Percentiles rank a stretch among this genome's conserved stretches.
These are phyloP conservation scores for Simplicillium sp. DNA, from an alignment of 2,329 filamentous ascomycete genomes.

Conservation along the genomic window DNA sequence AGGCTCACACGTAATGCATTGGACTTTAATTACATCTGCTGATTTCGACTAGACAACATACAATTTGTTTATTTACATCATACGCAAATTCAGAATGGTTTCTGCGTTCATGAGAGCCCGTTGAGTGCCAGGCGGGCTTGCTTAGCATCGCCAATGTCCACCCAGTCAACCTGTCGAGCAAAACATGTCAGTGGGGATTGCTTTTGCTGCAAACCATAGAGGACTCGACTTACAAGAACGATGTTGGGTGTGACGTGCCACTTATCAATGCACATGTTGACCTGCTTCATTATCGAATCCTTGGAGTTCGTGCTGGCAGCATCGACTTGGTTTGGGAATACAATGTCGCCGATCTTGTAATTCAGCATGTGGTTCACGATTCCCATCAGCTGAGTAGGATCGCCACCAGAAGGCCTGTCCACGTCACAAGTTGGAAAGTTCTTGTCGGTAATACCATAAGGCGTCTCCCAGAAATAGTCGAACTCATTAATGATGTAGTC, in stretches of 20 bases:
- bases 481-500: constrained; percentile 58
- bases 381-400: constrained; percentile 30
- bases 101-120: constrained; percentile 7
- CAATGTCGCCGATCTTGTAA: constrained; percentile 15
- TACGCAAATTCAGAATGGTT: neutral
- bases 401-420: constrained; percentile 44
- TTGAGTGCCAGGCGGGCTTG: constrained; percentile 27
- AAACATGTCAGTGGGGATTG: constrained; percentile 3
- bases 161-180: constrained; percentile 29
- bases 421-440: constrained; percentile 56
- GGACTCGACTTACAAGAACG: constrained; percentile 22
- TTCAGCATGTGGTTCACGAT: constrained; percentile 29
- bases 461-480: constrained; percentile 62
- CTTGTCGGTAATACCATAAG: constrained; percentile 51
- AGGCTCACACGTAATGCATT: no score
- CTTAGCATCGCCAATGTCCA: constrained; percentile 29
- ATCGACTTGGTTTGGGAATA: constrained; percentile 21
- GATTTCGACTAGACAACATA: no score
- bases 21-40: constrained; percentile 7
- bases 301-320: constrained; percentile 24
- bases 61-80: constrained; percentile 1
- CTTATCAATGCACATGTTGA: constrained; percentile 15
- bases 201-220: neutral
- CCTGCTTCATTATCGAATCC: constrained; percentile 17
- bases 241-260: constrained; percentile 18